Evolutionary conservation across 116 monocot genomes (phyloP).

Genomic region (Zostera marina): DNA sequence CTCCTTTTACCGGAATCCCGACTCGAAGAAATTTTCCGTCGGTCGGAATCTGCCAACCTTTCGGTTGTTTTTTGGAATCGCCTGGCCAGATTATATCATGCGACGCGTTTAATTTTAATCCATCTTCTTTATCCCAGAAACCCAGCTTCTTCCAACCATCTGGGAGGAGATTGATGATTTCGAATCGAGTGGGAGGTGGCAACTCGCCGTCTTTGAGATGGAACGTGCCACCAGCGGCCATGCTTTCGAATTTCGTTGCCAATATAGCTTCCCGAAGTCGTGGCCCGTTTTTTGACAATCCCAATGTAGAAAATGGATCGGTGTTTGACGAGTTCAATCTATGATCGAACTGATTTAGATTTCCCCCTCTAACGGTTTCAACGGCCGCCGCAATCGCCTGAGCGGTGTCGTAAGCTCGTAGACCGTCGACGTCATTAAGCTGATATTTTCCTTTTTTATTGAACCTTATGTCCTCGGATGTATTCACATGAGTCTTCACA

Average conservation of each 20-base stretch:
- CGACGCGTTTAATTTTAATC: neutral
- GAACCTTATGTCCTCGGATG: conserved; percentile 1
- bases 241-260: neutral
- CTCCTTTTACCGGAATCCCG: neutral
- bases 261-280: neutral
- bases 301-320: neutral
- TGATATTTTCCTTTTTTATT: conserved; percentile 18
- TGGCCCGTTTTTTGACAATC: neutral
- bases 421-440: conserved; percentile 8
- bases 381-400: conserved; percentile 36
- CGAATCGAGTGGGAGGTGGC: conserved; percentile 11
- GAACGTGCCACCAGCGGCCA: neutral
- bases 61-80: neutral
- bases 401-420: conserved; percentile 44
- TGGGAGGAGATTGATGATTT: conserved; percentile 21
- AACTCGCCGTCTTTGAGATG: conserved; percentile 4
- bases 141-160: conserved; percentile 6
- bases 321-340: neutral
- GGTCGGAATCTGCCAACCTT: conserved; percentile 6
- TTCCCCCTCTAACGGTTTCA: conserved; percentile 10
- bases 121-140: conserved; percentile 19
- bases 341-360: neutral
- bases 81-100: conserved; percentile 15
- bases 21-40: neutral
- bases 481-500: conserved; percentile 19